Evolutionary conservation across 768 basidiomycete genomes (phyloP).

Genomic region (Pulveroboletus sp.): DNA sequence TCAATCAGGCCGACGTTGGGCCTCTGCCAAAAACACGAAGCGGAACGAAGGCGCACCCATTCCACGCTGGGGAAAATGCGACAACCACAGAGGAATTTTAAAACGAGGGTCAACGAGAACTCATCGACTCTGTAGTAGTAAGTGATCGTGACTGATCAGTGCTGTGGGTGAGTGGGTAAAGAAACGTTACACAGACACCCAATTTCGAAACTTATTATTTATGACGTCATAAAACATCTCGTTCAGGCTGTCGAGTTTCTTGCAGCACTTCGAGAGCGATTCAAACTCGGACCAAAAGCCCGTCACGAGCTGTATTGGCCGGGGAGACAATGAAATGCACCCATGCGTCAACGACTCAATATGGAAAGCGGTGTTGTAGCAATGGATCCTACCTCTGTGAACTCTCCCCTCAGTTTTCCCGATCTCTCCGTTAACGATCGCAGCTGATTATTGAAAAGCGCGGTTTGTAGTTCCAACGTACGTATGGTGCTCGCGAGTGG

Average conservation of each 20-base stretch:
- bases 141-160: too few species aligned
- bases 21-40: not conserved
- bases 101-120: too few species aligned
- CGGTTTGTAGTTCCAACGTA: conserved; percentile 7
- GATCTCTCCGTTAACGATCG: conserved; percentile 6
- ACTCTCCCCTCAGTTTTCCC: conserved; percentile 7
- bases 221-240: not conserved
- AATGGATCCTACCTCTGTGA: conserved; percentile 1
- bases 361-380: not conserved
- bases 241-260: not conserved
- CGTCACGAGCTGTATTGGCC: conserved; percentile 4
- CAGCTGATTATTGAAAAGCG: conserved; percentile 4
- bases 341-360: not conserved
- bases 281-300: conserved; percentile 11
- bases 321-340: not conserved
- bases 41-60: conserved; percentile 7
- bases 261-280: conserved; percentile 3
- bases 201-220: conserved; percentile 2
- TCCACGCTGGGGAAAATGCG: too few species aligned
- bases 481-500: conserved; percentile 5
- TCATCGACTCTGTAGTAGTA: too few species aligned
- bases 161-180: not conserved
- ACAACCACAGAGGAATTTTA: too few species aligned
- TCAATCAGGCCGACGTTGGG: not conserved
- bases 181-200: conserved; percentile 3